Evolutionary conservation across 176 grass and related monocot genomes (phyloP), one percentile per base, ranked within the genome.

Genomic region (Oryza meyeriana): DNA sequence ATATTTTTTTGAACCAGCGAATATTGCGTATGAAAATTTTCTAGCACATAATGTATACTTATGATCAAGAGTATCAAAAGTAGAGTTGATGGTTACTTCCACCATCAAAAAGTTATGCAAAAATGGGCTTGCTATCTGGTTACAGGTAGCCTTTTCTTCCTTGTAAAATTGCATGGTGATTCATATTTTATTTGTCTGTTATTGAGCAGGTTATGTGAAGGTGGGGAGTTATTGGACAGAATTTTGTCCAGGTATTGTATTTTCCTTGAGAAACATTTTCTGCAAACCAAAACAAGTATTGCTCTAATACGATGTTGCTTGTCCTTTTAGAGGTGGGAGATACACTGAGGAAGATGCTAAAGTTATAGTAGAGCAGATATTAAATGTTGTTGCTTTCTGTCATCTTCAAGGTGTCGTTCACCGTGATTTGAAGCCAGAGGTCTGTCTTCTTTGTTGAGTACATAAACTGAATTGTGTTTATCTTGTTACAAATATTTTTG

Each of bases 401-500:
- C 97, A 99, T 82, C 93, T 99, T 87, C 97, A 99, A 80, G 97
- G 97, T 7, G 89, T 99, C 72, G 89, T 99, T 35, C 97, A 99
- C 85, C 97, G 91, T 83, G 97, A 99, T 92, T 69, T 99, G 83
- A 99, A 99, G 88, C 97, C 97, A 78, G 97, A 99, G 97, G 96
- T 99, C n/a, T 86, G 82, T 29, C 68, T 89, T 89, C 2, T 31
- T 6, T 35, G 17, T 83, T 83, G 61, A 62, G 5, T 71, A 70
- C 62, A 70, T 63, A 63, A 76, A 16, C 10, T 5, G 8, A 63
- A 31, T 73, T 44, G 52, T 9, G 39, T 63, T 79, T 64, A 5
- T 30, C 52, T 36, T 73, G 22, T 81, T 68, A 29, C 41, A 66
- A 69, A 79, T 48, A 75, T 59, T 81, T 3, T 58, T 41, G 18